phyloP scores from a whole-genome alignment of 2,329 filamentous ascomycete species.

The Pseudocercospora vitis region DNA sequence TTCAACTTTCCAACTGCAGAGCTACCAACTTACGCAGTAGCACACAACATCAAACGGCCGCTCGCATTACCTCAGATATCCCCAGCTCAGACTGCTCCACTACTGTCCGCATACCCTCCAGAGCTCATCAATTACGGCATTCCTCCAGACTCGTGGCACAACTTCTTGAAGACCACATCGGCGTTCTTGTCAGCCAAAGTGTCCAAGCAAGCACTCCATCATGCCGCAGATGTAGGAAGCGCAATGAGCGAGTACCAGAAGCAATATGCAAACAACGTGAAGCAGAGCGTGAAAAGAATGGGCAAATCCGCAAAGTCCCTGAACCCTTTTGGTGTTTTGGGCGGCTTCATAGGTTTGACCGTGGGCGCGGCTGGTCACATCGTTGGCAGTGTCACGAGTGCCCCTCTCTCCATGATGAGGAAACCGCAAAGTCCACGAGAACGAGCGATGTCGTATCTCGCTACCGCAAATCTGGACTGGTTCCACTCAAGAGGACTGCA shows the following conservation, averaged over 20 bases:
- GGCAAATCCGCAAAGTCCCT: slow-evolving; percentile 20
- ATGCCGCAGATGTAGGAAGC: slow-evolving; percentile 22
- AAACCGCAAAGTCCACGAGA: slow-evolving; percentile 26
- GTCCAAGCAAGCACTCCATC: slow-evolving; percentile 25
- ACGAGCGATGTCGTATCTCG: slow-evolving; percentile 22
- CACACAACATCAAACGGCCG: slow-evolving; percentile 9
- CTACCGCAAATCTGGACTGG: slow-evolving; percentile 26
- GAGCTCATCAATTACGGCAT: slow-evolving; percentile 23
- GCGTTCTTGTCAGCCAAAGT: slow-evolving; percentile 26
- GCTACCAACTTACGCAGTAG: slow-evolving; percentile 15
- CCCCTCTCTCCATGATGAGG: slow-evolving; percentile 12
- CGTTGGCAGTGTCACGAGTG: slow-evolving; percentile 19
- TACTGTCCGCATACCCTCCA: slow-evolving; percentile 20
- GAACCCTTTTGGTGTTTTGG: slow-evolving; percentile 23
- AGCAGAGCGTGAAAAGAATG: slow-evolving; percentile 17
- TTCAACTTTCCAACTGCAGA: slow-evolving; percentile 22
- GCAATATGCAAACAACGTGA: slow-evolving; percentile 19
- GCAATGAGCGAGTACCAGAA: slow-evolving; percentile 21
- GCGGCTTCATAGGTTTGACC: slow-evolving; percentile 22
- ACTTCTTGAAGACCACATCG: slow-evolving; percentile 25
- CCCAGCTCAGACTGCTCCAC: slow-evolving; percentile 17
- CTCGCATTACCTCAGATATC: slow-evolving; percentile 24
- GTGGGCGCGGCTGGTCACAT: slow-evolving; percentile 21
- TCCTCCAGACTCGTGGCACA: slow-evolving; percentile 20
- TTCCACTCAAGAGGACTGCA: slow-evolving; percentile 22